Base-by-base conservation (phyloP, 768 basidiomycete genomes). In the Xanthoconium purpureum region DNA sequence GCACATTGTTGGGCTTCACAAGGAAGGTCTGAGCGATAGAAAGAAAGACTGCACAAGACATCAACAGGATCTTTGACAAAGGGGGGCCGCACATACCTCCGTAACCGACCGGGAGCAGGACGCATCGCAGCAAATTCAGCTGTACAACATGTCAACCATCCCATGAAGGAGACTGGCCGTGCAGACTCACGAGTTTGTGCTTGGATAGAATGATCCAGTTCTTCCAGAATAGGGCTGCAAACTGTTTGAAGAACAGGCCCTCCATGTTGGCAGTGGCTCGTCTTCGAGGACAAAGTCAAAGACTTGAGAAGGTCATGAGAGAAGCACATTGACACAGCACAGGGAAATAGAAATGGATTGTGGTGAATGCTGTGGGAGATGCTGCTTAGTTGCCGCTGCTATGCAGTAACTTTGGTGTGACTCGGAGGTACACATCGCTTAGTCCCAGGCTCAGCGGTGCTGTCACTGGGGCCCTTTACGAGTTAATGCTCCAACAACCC, bases 151-250 rank as follows among this genome's bases (percentile, higher is more conserved):
- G 36, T 65, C 45, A 56, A 47, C 43, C 24, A 47, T 5, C 24
- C 42, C n/a, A 33, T 54, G 37, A 44, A 8, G 39, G n/a, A 38
- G 35, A 47, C 32, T 5, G 4, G 17, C 24, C 7, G 2, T 7
- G 29, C 17, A 35, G 24, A 75, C 84, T 66, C 63, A 88, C 86
- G 65, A 85, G 69, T 50, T 83, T 78, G 68, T 86, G 84, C 64
- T 82, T 86, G 24, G 79, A 83, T 30, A 88, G 74, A 0, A 87
- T 76, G 42, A 89, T 87, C 84, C 84, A 87, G 60, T 89, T 89
- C 75, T 89, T 89, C 80, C 83, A 80, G 53, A 81, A 78, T 20
- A 89, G 70, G 3, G 80, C 82, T 5, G 71, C 68, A 53, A 85
- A 78, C 72, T 89, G 88, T 32, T 80, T 76, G 75, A 81, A 80